Evolutionary conservation across 2,329 filamentous ascomycete genomes (phyloP).

Genomic region (Sordariomycetes sp.): DNA sequence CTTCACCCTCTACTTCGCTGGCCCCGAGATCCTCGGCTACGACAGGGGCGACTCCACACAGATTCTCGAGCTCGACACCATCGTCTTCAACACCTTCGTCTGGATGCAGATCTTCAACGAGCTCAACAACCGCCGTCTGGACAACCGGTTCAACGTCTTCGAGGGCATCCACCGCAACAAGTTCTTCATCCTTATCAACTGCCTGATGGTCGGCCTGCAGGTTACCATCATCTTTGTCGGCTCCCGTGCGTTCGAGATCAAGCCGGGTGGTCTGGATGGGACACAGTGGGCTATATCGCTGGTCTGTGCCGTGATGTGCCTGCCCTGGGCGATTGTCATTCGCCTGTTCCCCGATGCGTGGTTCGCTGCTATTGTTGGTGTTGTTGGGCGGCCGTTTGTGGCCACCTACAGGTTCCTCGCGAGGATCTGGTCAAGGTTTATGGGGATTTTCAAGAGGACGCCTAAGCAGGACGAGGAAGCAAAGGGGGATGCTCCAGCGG

Average conservation of each 20-base stretch:
- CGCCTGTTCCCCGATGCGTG: conserved; percentile 36
- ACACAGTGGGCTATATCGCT: conserved; percentile 43
- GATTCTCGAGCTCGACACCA: conserved; percentile 41
- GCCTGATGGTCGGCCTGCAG: conserved; percentile 46
- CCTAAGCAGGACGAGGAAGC: neutral
- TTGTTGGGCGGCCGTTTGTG: conserved; percentile 18
- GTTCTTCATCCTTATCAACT: conserved; percentile 47
- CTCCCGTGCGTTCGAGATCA: conserved; percentile 42
- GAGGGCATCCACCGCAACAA: conserved; percentile 44
- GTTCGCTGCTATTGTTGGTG: conserved; percentile 19
- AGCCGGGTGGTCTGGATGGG: conserved; percentile 22
- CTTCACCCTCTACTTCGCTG: conserved; percentile 51
- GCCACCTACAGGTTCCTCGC: conserved; percentile 11
- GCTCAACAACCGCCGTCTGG: conserved; percentile 53
- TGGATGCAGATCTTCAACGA: conserved; percentile 67
- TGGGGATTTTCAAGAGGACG: neutral
- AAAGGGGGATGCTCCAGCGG: neutral
- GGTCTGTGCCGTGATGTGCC: conserved; percentile 32
- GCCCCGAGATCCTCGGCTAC: conserved; percentile 42
- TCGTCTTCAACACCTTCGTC: conserved; percentile 61
- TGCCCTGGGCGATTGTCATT: conserved; percentile 38
- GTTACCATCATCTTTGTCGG: conserved; percentile 47
- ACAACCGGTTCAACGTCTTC: conserved; percentile 52
- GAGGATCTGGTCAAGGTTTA: neutral
- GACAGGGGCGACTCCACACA: conserved; percentile 23